Percentiles rank a stretch among this genome's conserved stretches.
Conservation (phyloP, 768 basidiomycete genomes). For the Sporobolomyces roseus region DNA sequence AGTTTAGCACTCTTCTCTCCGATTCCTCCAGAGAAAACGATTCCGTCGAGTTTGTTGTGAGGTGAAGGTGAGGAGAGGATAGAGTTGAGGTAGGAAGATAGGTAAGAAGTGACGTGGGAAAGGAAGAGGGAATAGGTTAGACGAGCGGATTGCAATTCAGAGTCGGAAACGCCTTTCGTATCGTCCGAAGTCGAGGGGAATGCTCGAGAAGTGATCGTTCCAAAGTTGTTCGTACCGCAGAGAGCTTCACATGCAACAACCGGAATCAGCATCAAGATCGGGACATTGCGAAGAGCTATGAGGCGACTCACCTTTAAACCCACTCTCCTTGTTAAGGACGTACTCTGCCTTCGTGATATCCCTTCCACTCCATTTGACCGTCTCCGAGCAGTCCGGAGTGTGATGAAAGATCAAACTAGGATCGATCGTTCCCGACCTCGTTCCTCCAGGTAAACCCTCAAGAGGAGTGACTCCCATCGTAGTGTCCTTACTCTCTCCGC, state of each 20-base stretch:
- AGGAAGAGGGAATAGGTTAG: constrained; percentile 64
- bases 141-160: constrained; percentile 51
- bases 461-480: constrained; percentile 86
- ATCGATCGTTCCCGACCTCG: constrained; percentile 76
- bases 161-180: constrained; percentile 49
- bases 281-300: neutral
- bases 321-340: constrained; percentile 57
- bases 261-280: neutral
- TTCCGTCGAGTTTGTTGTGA: constrained; percentile 57
- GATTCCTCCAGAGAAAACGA: constrained; percentile 84
- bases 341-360: constrained; percentile 51
- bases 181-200: constrained; percentile 36
- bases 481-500: constrained; percentile 74
- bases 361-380: constrained; percentile 52
- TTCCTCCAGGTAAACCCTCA: constrained; percentile 83
- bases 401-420: constrained; percentile 85
- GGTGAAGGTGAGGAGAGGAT: constrained; percentile 32
- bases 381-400: constrained; percentile 61
- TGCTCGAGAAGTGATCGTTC: constrained; percentile 53
- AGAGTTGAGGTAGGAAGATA: constrained; percentile 35
- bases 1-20: constrained; percentile 70
- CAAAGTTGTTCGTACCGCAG: constrained; percentile 59
- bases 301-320: constrained; percentile 57
- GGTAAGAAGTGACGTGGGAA: constrained; percentile 37
- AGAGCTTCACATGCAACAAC: constrained; percentile 18